Conservation (phyloP, 1,139 yeast species). For the Pichia sp. region DNA sequence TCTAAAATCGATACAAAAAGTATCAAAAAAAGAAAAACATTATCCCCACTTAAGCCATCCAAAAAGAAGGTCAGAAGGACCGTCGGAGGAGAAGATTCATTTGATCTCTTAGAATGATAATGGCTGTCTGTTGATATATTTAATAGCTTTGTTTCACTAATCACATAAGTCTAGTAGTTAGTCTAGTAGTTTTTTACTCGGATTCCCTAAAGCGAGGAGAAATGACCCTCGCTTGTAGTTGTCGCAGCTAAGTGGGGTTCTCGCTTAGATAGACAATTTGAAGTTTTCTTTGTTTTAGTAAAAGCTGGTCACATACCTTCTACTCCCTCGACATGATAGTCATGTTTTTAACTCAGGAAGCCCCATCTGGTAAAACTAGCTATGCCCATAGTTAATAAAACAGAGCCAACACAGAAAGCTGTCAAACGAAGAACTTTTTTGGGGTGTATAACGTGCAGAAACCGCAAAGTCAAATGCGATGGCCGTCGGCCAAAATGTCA, state of each 20-base stretch:
- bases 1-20: slow-evolving; percentile 1
- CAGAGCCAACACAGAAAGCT: neutral
- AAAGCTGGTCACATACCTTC: too few species aligned
- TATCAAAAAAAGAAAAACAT: slow-evolving; percentile 11
- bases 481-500: slow-evolving; percentile 27
- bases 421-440: slow-evolving; percentile 31
- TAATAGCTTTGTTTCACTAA: too few species aligned
- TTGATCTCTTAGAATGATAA: slow-evolving; percentile 11
- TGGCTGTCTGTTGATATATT: too few species aligned
- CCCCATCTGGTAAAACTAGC: too few species aligned
- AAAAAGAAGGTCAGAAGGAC: slow-evolving; percentile 17
- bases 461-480: slow-evolving; percentile 31
- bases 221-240: slow-evolving; percentile 9
- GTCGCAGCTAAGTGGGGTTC: neutral
- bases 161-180: too few species aligned
- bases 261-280: slow-evolving; percentile 1
- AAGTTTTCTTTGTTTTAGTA: too few species aligned
- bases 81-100: slow-evolving; percentile 13
- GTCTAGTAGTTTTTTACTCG: too few species aligned
- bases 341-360: too few species aligned
- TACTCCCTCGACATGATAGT: too few species aligned
- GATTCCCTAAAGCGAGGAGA: neutral
- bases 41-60: slow-evolving; percentile 15
- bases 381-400: neutral
- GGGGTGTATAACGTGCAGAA: slow-evolving; percentile 30